Evolutionary conservation across 2,329 filamentous ascomycete species (phyloP).

Genomic region (Talaromyces sp.): DNA sequence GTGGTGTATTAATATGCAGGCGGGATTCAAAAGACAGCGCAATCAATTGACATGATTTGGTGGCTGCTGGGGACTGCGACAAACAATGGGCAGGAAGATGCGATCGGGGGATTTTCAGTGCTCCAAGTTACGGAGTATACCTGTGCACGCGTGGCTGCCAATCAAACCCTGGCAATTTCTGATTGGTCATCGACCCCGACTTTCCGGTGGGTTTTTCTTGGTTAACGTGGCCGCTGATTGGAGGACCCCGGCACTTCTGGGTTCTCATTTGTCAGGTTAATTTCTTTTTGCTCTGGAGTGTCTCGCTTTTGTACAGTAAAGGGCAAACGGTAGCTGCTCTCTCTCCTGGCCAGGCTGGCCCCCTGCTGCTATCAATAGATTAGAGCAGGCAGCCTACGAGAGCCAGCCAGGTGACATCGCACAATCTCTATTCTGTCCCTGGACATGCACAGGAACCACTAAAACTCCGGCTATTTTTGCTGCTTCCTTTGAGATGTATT

Average conservation of each 20-base stretch:
- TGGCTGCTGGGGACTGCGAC: not conserved
- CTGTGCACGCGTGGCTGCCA: slow-evolving; percentile 17
- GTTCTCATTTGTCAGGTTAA: too few relatives aligned
- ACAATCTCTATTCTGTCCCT: not conserved
- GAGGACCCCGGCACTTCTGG: not conserved
- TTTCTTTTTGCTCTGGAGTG: too few relatives aligned
- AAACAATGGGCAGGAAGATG: not conserved
- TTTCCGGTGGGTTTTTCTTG: not conserved
- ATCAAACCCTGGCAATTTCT: slow-evolving; percentile 14
- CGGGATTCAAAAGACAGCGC: too few relatives aligned
- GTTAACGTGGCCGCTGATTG: not conserved
- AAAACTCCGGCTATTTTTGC: not conserved
- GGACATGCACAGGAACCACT: too few relatives aligned
- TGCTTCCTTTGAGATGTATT: too few relatives aligned
- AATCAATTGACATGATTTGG: too few relatives aligned
- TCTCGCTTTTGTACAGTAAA: too few relatives aligned
- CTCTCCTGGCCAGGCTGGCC: too few relatives aligned
- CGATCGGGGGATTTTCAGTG: slow-evolving; percentile 7
- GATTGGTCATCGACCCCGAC: slow-evolving; percentile 19
- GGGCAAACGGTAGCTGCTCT: too few relatives aligned
- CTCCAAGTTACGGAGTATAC: slow-evolving; percentile 23
- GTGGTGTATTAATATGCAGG: too few relatives aligned
- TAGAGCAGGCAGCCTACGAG: too few relatives aligned
- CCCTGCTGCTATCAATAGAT: too few relatives aligned
- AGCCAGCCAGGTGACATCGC: not conserved